Evolutionary conservation across 768 basidiomycete species (phyloP), one percentile per base, ranked within the genome.

Genomic region (Grammothele lineata): DNA sequence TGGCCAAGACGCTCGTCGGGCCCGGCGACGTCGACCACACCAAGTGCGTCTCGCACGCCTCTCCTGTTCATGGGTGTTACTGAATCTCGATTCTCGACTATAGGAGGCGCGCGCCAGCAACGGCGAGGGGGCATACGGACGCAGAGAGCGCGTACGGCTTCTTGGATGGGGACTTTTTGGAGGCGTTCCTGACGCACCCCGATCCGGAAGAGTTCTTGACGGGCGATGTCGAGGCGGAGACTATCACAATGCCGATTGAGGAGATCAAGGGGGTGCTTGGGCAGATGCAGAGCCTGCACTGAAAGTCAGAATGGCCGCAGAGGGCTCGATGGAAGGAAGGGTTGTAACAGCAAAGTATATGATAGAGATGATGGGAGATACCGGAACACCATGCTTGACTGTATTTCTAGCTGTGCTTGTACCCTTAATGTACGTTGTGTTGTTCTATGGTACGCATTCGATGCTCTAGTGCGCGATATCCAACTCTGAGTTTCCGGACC

Each of bases 81-180:
- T 37, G 35, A 51, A n/a, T 5, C 11, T 33, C 15, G n/a, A n/a
- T n/a, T n/a, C n/a, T n/a, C 30, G 8, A 32, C 10, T n/a, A 36
- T 36, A 92, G 90, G 53, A 89, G 77, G 63, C 76, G 92, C 42
- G 72, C 86, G 0, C 89, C 90, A 0, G 79, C 78, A 53, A 78
- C 70, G 32, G 68, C 68, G 0, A 61, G 67, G 19, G 81, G 84
- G 6, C 70, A 72, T 19, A 80, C 75, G 40, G 85, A 88, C 55
- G 70, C 74, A 7, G 77, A 83, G 25, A 56, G 64, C 22, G 56
- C 74, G 1, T 74, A 73, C 33, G 92, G 91, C 14, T 92, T 96
- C 72, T 70, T 96, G 23, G 92, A 96, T 51, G 93, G 92, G 1
- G 86, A 90, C 59, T 87, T 92, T 53, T 60, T 96, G 17, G 88